phyloP scores from a whole-genome alignment of 257 asterid species.

The Jacaranda copaia region DNA sequence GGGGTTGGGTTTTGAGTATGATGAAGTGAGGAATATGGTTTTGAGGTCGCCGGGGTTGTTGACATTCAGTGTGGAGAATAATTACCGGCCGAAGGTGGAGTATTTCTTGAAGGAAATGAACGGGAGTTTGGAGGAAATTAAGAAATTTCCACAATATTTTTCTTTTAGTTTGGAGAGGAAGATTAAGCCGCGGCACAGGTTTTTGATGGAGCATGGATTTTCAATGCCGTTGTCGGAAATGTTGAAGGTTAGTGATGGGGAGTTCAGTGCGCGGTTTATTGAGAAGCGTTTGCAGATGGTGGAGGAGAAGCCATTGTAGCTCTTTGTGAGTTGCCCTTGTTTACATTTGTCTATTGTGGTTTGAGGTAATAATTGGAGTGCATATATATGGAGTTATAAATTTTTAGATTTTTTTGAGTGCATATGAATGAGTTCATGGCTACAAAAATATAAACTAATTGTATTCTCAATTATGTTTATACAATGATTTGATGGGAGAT shows the following conservation, averaged over 20 bases:
- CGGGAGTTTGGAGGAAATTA: slow-evolving; percentile 59
- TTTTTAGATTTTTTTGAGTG: neutral
- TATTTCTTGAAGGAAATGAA: slow-evolving; percentile 64
- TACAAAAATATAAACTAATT: neutral
- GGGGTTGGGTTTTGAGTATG: slow-evolving; percentile 53
- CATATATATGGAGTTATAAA: slow-evolving; percentile 23
- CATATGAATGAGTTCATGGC: neutral
- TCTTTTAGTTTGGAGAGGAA: slow-evolving; percentile 71
- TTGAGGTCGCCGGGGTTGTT: slow-evolving; percentile 73
- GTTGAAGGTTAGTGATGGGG: slow-evolving; percentile 71
- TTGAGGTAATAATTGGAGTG: neutral
- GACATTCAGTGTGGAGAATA: slow-evolving; percentile 70
- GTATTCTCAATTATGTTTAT: neutral
- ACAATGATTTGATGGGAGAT: slow-evolving; percentile 1
- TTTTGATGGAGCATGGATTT: slow-evolving; percentile 54
- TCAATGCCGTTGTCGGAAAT: slow-evolving; percentile 50
- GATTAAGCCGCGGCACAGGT: slow-evolving; percentile 61
- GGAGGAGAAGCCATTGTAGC: slow-evolving; percentile 41
- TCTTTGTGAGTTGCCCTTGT: neutral
- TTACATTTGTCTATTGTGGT: slow-evolving; percentile 1
- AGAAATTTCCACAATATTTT: slow-evolving; percentile 73
- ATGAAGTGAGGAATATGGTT: slow-evolving; percentile 61
- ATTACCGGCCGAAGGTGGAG: slow-evolving; percentile 62
- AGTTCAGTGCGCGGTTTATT: slow-evolving; percentile 51
- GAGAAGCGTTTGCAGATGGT: slow-evolving; percentile 52